Evolutionary conservation across 1,284 basidiomycete species (phyloP).

Genomic region (Schizophyllum commune): DNA sequence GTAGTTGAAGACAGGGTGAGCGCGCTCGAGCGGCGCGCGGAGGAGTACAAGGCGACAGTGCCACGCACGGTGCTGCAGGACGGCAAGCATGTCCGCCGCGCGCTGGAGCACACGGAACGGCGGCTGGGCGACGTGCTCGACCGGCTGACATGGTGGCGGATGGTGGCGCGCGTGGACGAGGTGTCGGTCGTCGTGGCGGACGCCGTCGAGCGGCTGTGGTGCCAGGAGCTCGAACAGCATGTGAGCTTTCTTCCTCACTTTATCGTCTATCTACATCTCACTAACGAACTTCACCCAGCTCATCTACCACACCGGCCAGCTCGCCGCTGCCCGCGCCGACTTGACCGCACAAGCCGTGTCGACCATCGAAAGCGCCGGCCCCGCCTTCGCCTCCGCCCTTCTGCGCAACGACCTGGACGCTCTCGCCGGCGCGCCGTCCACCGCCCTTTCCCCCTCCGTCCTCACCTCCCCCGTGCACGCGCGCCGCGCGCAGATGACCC

Average conservation of each 20-base stretch:
- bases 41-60: slow-evolving; percentile 24
- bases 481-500: slow-evolving; percentile 52
- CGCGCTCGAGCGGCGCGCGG: slow-evolving; percentile 25
- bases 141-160: slow-evolving; percentile 58
- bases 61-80: slow-evolving; percentile 28
- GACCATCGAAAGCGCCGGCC: neutral
- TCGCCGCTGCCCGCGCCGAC: slow-evolving; percentile 37
- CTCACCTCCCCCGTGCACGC: slow-evolving; percentile 41
- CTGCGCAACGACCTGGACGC: neutral
- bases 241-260: slow-evolving; percentile 28
- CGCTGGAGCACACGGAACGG: slow-evolving; percentile 38
- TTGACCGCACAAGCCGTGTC: neutral
- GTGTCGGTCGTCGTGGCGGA: slow-evolving; percentile 48
- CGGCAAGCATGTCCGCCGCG: slow-evolving; percentile 39
- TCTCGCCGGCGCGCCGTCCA: neutral
- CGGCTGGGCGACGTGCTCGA: slow-evolving; percentile 48
- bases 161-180: slow-evolving; percentile 67
- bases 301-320: slow-evolving; percentile 60
- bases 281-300: slow-evolving; percentile 36
- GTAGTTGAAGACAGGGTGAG: slow-evolving; percentile 19
- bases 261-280: neutral
- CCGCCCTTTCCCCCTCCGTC: slow-evolving; percentile 36
- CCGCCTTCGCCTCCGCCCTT: neutral
- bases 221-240: slow-evolving; percentile 55
- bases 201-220: slow-evolving; percentile 54